phyloP scores from a whole-genome alignment of 179 eudicot genomes.

The Beta corolliflora region DNA sequence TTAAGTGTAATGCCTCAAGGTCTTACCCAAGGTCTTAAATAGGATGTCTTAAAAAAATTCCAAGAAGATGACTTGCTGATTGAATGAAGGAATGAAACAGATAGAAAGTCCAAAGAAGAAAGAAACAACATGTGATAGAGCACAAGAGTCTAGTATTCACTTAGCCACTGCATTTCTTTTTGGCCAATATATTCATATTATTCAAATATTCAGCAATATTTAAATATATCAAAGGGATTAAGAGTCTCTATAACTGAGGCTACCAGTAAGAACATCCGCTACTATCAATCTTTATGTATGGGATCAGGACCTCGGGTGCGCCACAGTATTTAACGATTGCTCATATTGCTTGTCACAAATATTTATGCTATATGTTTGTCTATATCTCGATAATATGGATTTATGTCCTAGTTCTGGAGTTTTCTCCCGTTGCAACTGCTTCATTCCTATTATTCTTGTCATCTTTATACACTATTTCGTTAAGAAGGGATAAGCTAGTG shows the following conservation, averaged over 20 bases:
- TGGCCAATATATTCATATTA: too few relatives aligned
- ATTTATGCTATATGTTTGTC: neutral
- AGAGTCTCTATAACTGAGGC: too few relatives aligned
- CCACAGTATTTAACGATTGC: neutral
- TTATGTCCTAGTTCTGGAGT: neutral
- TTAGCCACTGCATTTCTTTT: too few relatives aligned
- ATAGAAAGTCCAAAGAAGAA: neutral
- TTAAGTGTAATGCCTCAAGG: too few relatives aligned
- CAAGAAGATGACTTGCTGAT: too few relatives aligned
- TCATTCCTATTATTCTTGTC: neutral
- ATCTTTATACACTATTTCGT: neutral
- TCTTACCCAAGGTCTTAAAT: too few relatives aligned
- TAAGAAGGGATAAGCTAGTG: neutral
- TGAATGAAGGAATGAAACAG: too few relatives aligned
- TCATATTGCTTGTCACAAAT: neutral
- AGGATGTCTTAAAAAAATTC: too few relatives aligned
- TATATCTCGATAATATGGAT: neutral
- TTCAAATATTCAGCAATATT: too few relatives aligned
- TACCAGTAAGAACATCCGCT: too few relatives aligned
- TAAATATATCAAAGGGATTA: too few relatives aligned
- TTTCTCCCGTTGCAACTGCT: neutral
- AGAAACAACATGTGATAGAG: neutral
- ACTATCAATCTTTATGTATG: neutral
- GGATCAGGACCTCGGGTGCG: neutral
- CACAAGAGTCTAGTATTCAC: neutral